These are phyloP conservation scores for Leptographium wingfieldii DNA, from an alignment of 2,329 filamentous ascomycete species.

Conservation along the genomic window DNA sequence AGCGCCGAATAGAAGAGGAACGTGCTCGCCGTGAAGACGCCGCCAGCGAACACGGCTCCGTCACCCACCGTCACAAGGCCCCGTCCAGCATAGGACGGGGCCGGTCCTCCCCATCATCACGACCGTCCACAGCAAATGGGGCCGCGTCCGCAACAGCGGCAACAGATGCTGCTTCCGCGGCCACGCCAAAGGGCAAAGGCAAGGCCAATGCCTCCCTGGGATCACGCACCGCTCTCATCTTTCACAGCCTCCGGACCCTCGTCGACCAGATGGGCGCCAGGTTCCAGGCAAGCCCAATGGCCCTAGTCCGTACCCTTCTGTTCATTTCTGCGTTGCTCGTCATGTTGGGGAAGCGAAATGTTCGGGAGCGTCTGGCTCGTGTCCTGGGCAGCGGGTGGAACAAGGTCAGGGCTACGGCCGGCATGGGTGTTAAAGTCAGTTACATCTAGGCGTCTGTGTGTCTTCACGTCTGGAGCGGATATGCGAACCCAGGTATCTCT, in stretches of 20 bases:
- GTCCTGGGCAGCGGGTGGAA: conserved; percentile 61
- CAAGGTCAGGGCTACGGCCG: conserved; percentile 72
- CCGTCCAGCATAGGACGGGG: conserved; percentile 21
- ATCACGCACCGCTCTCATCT: conserved; percentile 37
- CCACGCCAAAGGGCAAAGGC: conserved; percentile 1
- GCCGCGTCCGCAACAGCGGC: not conserved
- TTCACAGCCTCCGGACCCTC: conserved; percentile 37
- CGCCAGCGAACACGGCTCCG: not conserved
- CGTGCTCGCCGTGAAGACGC: conserved; percentile 37
- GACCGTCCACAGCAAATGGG: not conserved
- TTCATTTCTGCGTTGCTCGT: conserved; percentile 71
- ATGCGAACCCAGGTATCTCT: not conserved
- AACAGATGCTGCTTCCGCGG: not conserved
- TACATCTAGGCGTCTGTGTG: conserved; percentile 54
- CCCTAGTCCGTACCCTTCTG: conserved; percentile 52
- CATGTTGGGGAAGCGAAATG: conserved; percentile 59
- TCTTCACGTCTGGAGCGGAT: not conserved
- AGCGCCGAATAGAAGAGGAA: conserved; percentile 41
- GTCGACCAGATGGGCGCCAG: conserved; percentile 37
- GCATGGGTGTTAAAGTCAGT: conserved; percentile 95
- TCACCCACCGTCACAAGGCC: conserved; percentile 46
- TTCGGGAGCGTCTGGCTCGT: conserved; percentile 61
- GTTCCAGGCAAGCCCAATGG: conserved; percentile 42
- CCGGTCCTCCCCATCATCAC: conserved; percentile 18
- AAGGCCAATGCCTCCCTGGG: conserved; percentile 22